These are phyloP conservation scores for Penicillium psychrofluorescens DNA, from an alignment of 495 filamentous ascomycete genomes.

Conservation along the genomic window DNA sequence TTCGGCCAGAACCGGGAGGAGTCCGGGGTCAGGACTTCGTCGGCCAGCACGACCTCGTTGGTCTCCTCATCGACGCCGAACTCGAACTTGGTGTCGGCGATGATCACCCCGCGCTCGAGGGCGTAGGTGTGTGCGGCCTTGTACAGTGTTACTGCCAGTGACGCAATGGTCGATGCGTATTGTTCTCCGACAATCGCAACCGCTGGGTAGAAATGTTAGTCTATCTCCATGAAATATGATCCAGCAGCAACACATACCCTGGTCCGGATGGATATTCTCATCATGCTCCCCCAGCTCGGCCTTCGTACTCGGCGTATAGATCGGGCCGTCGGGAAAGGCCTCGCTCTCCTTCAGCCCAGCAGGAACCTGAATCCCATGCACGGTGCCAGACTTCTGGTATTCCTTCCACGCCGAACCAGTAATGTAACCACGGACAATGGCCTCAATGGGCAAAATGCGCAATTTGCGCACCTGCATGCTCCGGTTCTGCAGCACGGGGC, in stretches of 20 bases:
- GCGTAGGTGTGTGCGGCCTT: constrained; percentile 68
- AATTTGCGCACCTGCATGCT: constrained; percentile 78
- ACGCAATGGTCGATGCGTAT: constrained; percentile 68
- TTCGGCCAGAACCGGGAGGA: constrained; percentile 85
- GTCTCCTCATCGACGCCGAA: constrained; percentile 68
- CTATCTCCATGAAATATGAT: constrained; percentile 4
- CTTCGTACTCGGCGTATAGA: constrained; percentile 91
- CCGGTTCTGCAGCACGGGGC: constrained; percentile 52
- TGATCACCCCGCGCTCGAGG: constrained; percentile 72
- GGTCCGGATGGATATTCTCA: constrained; percentile 78
- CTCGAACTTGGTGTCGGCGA: constrained; percentile 86
- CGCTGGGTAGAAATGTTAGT: constrained; percentile 28
- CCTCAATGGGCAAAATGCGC: constrained; percentile 81
- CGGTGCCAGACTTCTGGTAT: constrained; percentile 65
- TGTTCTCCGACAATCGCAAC: constrained; percentile 62
- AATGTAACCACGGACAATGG: constrained; percentile 88
- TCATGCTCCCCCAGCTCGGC: constrained; percentile 78
- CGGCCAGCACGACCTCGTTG: constrained; percentile 73
- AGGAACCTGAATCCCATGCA: constrained; percentile 67
- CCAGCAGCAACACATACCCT: constrained; percentile 32
- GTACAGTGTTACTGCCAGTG: constrained; percentile 67
- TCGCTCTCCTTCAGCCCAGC: constrained; percentile 65
- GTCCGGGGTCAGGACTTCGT: constrained; percentile 88
- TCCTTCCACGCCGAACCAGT: constrained; percentile 89
- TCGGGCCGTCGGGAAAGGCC: constrained; percentile 58